Percentiles rank a stretch among this genome's conserved stretches.
Evolutionary conservation across 2,329 filamentous ascomycete genomes (phyloP).

Genomic region (Trichophyton benhamiae): DNA sequence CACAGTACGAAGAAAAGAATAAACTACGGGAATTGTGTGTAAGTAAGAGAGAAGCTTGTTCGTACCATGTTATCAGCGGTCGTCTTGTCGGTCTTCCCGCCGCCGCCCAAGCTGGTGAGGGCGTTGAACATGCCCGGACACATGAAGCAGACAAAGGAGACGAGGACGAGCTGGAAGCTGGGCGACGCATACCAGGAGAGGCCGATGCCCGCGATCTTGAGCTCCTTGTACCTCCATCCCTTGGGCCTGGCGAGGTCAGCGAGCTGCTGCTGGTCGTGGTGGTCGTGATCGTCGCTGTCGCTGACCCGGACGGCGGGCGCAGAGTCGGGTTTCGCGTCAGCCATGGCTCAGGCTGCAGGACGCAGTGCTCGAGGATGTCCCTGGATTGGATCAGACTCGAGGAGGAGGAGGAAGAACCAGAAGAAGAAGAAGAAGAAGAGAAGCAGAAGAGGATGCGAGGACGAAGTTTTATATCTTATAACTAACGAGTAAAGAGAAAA

Average conservation of each 20-base stretch:
- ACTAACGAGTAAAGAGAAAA: not conserved
- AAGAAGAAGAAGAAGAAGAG: not conserved
- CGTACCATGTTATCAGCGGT: slow-evolving; percentile 45
- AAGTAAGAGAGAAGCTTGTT: not conserved
- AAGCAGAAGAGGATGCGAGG: not conserved
- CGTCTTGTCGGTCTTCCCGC: slow-evolving; percentile 44
- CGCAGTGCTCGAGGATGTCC: not conserved
- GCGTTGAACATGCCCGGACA: slow-evolving; percentile 65
- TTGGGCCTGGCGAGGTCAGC: not conserved
- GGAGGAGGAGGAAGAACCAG: not conserved
- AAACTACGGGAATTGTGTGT: not conserved
- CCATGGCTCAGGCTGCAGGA: not conserved
- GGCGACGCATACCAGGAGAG: slow-evolving; percentile 62
- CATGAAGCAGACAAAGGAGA: slow-evolving; percentile 58
- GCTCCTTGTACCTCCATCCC: slow-evolving; percentile 15
- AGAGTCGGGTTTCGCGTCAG: not conserved
- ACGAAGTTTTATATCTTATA: not conserved
- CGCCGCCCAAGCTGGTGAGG: slow-evolving; percentile 52
- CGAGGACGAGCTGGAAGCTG: slow-evolving; percentile 57
- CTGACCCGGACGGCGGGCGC: not conserved
- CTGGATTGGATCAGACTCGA: not conserved
- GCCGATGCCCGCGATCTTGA: slow-evolving; percentile 44
- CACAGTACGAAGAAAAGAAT: not conserved
- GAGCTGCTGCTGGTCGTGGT: not conserved
- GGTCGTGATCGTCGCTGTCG: not conserved